Conservation (phyloP, 306 rosid genomes). For the Rosa persica region DNA sequence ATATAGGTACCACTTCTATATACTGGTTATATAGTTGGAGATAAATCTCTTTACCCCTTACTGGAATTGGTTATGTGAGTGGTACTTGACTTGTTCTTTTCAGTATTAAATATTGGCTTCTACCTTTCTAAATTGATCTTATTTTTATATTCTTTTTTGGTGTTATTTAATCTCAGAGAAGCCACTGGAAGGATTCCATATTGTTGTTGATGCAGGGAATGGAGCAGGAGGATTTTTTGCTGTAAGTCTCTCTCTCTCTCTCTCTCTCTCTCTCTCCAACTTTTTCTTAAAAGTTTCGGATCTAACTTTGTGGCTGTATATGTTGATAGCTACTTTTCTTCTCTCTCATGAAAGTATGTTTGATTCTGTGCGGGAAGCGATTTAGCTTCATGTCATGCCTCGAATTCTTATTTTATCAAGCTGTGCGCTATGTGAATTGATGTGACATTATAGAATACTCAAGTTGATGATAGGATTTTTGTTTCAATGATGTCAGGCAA, state of each 20-base stretch:
- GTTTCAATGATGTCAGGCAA: constrained; percentile 53
- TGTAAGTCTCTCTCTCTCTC: constrained; percentile 36
- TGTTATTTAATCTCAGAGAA: constrained; percentile 52
- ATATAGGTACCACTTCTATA: constrained; percentile 53
- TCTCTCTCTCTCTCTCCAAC: constrained; percentile 14
- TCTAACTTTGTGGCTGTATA: background rate
- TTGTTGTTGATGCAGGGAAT: constrained; percentile 95
- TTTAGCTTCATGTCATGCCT: background rate
- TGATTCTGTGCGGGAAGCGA: background rate
- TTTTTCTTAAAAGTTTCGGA: background rate
- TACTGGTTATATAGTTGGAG: constrained; percentile 22
- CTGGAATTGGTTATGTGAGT: constrained; percentile 16
- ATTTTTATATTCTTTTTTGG: constrained; percentile 17
- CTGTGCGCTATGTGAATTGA: constrained; percentile 13
- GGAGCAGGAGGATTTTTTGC: constrained; percentile 97
- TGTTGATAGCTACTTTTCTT: background rate
- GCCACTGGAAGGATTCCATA: constrained; percentile 92
- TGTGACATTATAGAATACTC: constrained; percentile 8
- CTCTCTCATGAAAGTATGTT: background rate
- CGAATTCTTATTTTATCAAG: background rate
- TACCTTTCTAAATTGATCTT: constrained; percentile 3
- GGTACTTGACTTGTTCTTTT: background rate
- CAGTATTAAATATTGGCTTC: background rate
- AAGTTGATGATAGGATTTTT: background rate
- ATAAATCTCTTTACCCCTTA: constrained; percentile 8